Percentiles rank a stretch among this genome's conserved stretches.
phyloP scores from a whole-genome alignment of 352 stramenopile genomes.

The Phytophthora vignae region DNA sequence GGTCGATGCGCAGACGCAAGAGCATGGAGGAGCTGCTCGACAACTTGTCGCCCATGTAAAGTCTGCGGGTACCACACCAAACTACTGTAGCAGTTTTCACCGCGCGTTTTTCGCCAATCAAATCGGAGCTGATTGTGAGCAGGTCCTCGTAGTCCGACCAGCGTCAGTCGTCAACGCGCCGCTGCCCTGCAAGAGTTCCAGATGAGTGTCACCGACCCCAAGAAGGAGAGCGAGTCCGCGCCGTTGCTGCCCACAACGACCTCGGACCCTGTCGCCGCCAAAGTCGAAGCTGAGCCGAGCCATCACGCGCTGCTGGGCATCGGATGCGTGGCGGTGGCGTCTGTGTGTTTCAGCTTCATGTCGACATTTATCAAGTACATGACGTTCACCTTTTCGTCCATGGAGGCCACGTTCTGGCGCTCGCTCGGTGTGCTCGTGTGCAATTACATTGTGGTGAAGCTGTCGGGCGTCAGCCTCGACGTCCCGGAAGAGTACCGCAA shows the following conservation, averaged over 20 bases:
- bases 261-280: not conserved
- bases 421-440: slow-evolving; percentile 57
- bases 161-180: slow-evolving; percentile 6
- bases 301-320: slow-evolving; percentile 69
- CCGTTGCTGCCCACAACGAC: slow-evolving; percentile 24
- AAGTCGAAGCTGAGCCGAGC: slow-evolving; percentile 15
- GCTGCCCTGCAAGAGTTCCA: not conserved
- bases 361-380: slow-evolving; percentile 80
- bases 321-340: slow-evolving; percentile 60
- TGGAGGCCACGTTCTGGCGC: slow-evolving; percentile 83
- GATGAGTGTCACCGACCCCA: slow-evolving; percentile 19
- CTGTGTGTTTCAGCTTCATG: slow-evolving; percentile 84
- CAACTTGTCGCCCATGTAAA: not conserved
- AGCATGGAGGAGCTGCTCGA: slow-evolving; percentile 52
- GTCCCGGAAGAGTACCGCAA: slow-evolving; percentile 45
- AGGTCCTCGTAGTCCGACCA: not conserved
- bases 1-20: slow-evolving; percentile 68
- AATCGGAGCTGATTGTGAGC: slow-evolving; percentile 3
- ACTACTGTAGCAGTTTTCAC: not conserved
- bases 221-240: slow-evolving; percentile 10
- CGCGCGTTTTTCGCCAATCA: slow-evolving; percentile 2
- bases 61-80: slow-evolving; percentile 3
- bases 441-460: slow-evolving; percentile 56
- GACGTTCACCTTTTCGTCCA: slow-evolving; percentile 72
- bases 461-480: slow-evolving; percentile 41